These are phyloP conservation scores for Nicotiana obtusifolia DNA, from an alignment of 257 asterid genomes.

Conservation along the genomic window DNA sequence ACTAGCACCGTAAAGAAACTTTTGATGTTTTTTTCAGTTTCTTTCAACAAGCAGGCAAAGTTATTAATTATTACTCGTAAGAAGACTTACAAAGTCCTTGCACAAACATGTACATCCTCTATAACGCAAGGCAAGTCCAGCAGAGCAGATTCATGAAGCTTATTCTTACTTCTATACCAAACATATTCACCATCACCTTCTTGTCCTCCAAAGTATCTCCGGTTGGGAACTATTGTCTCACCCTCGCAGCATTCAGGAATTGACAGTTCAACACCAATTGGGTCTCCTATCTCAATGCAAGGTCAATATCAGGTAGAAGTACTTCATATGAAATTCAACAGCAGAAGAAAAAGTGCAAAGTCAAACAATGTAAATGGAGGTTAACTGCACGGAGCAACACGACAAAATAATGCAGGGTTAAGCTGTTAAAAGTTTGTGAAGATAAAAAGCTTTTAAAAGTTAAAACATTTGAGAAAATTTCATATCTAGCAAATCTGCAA, in stretches of 20 bases:
- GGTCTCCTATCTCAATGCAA: slow-evolving; percentile 56
- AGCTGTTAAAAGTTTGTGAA: background rate
- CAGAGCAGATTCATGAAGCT: slow-evolving; percentile 56
- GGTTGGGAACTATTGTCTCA: slow-evolving; percentile 60
- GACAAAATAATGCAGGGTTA: background rate
- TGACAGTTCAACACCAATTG: slow-evolving; percentile 61
- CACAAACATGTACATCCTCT: slow-evolving; percentile 46
- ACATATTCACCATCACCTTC: slow-evolving; percentile 81
- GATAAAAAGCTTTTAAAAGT: background rate
- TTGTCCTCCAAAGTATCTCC: slow-evolving; percentile 76
- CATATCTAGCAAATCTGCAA: background rate
- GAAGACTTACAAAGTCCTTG: slow-evolving; percentile 55
- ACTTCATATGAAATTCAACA: slow-evolving; percentile 1
- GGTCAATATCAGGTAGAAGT: slow-evolving; percentile 43
- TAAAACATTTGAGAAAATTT: background rate
- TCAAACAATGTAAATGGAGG: background rate
- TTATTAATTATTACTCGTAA: background rate
- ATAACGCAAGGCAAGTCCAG: slow-evolving; percentile 40
- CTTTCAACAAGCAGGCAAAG: background rate
- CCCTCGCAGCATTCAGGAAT: slow-evolving; percentile 87
- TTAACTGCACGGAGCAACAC: background rate
- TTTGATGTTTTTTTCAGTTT: background rate
- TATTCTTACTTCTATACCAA: slow-evolving; percentile 73
- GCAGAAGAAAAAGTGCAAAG: background rate
- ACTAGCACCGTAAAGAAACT: background rate